Percentiles rank a stretch among this genome's conserved stretches.
phyloP scores from a whole-genome alignment of 805 yeast genomes.

The Saccharomycopsis amapae region DNA sequence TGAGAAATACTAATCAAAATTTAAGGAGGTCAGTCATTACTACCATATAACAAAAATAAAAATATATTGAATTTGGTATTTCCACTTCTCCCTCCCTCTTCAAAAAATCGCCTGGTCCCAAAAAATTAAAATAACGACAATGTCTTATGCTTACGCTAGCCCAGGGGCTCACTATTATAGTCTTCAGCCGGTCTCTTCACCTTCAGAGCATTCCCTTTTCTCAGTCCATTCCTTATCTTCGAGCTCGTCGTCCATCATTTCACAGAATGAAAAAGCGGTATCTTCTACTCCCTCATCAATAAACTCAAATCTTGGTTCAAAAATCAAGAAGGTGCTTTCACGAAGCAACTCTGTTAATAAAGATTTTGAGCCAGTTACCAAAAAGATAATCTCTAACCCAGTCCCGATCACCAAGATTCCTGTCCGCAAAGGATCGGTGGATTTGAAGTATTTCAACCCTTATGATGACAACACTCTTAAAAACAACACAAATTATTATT shows the following conservation, averaged over 20 bases:
- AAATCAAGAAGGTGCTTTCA: constrained; percentile 18
- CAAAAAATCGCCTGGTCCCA: neutral
- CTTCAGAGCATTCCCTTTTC: constrained; percentile 20
- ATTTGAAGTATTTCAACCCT: constrained; percentile 4
- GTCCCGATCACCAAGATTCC: constrained; percentile 21
- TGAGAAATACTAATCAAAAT: no score
- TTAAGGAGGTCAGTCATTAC: no score
- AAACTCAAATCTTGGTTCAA: constrained; percentile 9
- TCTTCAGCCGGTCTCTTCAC: constrained; percentile 17
- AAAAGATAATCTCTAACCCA: constrained; percentile 17
- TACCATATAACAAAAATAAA: no score
- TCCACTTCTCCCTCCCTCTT: neutral
- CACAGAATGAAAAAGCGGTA: constrained; percentile 1
- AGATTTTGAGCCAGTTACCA: neutral
- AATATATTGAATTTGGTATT: no score
- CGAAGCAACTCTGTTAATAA: constrained; percentile 15
- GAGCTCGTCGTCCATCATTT: constrained; percentile 9
- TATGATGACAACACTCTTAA: constrained; percentile 6
- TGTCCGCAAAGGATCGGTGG: constrained; percentile 18
- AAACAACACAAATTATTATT: constrained; percentile 17
- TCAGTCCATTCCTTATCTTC: constrained; percentile 16
- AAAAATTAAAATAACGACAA: no score
- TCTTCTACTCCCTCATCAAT: neutral
- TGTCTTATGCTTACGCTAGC: no score
- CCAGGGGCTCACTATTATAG: constrained; percentile 1